Evolutionary conservation across 1,284 basidiomycete genomes (phyloP), one percentile per base, ranked within the genome.

Genomic region (Pyrrhoderma lamaoense): DNA sequence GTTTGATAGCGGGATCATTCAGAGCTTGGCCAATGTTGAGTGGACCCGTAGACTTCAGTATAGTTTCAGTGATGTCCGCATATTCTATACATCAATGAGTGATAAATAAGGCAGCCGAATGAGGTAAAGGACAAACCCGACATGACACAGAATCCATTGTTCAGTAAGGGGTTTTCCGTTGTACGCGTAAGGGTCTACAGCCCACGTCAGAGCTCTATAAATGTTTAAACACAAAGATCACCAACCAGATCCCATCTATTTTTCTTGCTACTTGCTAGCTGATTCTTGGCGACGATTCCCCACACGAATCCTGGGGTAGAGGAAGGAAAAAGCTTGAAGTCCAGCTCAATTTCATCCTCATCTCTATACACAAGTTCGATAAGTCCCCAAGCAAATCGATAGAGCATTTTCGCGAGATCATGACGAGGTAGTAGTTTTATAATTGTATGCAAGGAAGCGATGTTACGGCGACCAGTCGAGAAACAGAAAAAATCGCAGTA

Each of bases 221-320:
- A 18, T 3, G 34, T 8, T 13, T 8, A 46, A 44, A 45, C 25
- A 38, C 16, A 8, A 18, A 42, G 34, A 34, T 2, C 3, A 75
- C 83, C 62, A 54, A 94, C 91, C 64, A 94, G 65, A 67, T 94
- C 92, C 86, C 89, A 95, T 52, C 92, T 77, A 49, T 75, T 69
- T 56, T 81, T 72, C 65, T 81, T 83, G 61, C 90, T 75, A 25
- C 70, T 70, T 54, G 75, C 68, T 58, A 94, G 74, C 58, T 87
- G 82, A 54, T 83, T 77, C 73, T 94, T 94, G 40, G 79, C 75
- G 25, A 93, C 82, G 43, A 93, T 65, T 8, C 79, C 90, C 83
- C 86, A 94, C 1, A 93, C 88, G 62, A 90, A 92, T 51, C 82
- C 79, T 22, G 38, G 58, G 11, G 70, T 73, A 1, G 70, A 60